A percentile compares a stretch with the other conserved stretches of the same genome.
Conservation (phyloP, 495 filamentous ascomycete species). For the Filosporella fistucella region DNA sequence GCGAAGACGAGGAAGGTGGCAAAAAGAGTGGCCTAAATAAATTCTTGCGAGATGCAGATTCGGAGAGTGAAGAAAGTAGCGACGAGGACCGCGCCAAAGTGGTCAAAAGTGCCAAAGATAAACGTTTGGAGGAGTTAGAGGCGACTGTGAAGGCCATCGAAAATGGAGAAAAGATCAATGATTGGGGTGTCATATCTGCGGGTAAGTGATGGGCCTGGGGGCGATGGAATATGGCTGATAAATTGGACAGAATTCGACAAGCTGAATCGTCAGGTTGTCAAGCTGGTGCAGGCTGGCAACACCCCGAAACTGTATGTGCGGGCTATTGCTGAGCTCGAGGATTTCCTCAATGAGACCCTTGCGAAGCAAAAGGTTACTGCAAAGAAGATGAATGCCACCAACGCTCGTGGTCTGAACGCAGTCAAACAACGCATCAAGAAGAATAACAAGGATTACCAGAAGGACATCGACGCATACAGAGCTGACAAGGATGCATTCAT, state of each 20-base stretch:
- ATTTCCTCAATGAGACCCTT: constrained; percentile 89
- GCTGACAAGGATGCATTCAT: constrained; percentile 82
- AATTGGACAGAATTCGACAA: constrained; percentile 81
- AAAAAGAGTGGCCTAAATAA: constrained; percentile 61
- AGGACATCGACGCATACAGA: constrained; percentile 82
- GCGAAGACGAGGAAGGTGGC: constrained; percentile 58
- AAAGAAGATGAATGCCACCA: constrained; percentile 98
- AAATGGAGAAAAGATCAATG: constrained; percentile 94
- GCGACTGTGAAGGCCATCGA: constrained; percentile 83
- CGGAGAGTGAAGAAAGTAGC: constrained; percentile 77
- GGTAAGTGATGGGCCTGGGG: constrained; percentile 48
- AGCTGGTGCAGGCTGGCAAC: constrained; percentile 69
- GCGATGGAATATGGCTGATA: not conserved
- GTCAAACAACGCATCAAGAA: constrained; percentile 97
- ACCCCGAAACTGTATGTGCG: constrained; percentile 89
- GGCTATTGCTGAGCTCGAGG: constrained; percentile 89
- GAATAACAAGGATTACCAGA: constrained; percentile 92
- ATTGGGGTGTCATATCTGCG: constrained; percentile 89
- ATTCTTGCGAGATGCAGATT: constrained; percentile 74
- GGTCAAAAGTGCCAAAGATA: constrained; percentile 96
- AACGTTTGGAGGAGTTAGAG: constrained; percentile 91
- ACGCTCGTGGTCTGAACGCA: constrained; percentile 88
- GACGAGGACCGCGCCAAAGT: constrained; percentile 78
- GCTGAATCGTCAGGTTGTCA: constrained; percentile 84
- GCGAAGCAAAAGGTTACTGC: constrained; percentile 92